Base-by-base conservation (phyloP, 148 eudicot genomes). In the Bassia scoparia region DNA sequence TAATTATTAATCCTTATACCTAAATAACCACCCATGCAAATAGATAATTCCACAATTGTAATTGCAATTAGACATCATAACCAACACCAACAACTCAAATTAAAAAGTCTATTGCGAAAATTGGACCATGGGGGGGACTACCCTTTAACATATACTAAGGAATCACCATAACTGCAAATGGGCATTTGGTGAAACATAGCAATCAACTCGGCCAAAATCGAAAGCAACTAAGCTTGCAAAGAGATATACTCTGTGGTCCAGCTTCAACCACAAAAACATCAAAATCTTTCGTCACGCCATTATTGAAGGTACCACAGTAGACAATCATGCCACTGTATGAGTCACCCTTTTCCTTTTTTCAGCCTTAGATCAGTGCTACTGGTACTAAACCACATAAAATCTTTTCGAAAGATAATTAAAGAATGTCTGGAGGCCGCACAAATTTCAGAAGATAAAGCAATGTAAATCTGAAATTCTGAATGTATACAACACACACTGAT, bases 241-340 rank as follows among this genome's bases (percentile, higher is more conserved):
- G 72, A 59, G 76, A 71, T 70, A 80, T 75, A 75, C 79, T 70
- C n/a, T 56, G 76, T 71, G 79, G 82, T 80, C 82, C 82, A 80
- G n/a, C 17, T 80, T 79, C 82, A 80, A 27, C 17, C n/a, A 21
- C 61, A 48, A 50, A 62, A 74, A 71, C 41, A 76, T 80, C 68
- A 67, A 70, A 80, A 80, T 75, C 79, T 70, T 80, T 75, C 62
- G 24, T 65, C 82, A 80, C 69, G 58, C 82, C 76, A 80, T 80
- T 70, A 63, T 79, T 58, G 56, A 64, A 70, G 74, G 75, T 69
- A 74, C 68, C 82, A 64, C 75, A 76, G 43, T 62, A 75, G 82
- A 80, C 76, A 80, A 80, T 75, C 79, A 76, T 71, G 50, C 69
- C 75, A 53, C 6, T 56, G 41, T 62, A 74, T 79, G 72, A 67